Evolutionary conservation across 345 rosid genomes (phyloP).

Genomic region (Arabis alpina): DNA sequence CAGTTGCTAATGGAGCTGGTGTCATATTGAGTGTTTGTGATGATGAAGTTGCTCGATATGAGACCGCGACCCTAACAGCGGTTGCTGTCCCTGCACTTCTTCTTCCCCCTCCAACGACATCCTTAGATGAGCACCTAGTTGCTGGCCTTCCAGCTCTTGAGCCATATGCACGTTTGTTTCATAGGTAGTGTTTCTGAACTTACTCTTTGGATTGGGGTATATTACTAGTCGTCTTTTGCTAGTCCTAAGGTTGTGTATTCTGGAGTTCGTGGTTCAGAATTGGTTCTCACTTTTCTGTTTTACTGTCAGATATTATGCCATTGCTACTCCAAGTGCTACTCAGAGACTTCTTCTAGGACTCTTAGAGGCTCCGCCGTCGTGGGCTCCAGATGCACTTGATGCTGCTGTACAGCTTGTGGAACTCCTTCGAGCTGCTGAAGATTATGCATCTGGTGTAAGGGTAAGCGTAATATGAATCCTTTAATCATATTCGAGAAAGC

Average conservation of each 20-base stretch:
- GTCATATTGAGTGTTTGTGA: conserved; percentile 96
- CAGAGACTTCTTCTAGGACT: conserved; percentile 97
- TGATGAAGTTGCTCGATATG: conserved; percentile 95
- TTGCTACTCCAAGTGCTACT: conserved; percentile 99
- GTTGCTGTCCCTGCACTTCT: conserved; percentile 97
- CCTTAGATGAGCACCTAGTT: conserved; percentile 94
- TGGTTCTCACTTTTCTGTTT: conserved; percentile 35
- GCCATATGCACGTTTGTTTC: conserved; percentile 94
- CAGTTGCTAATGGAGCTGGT: conserved; percentile 99
- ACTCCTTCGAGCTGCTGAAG: conserved; percentile 97
- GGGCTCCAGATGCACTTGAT: conserved; percentile 99
- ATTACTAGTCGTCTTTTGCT: conserved; percentile 4
- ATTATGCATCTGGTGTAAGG: conserved; percentile 92
- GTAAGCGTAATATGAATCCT: conserved; percentile 50
- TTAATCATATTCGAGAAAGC: conserved; percentile 17
- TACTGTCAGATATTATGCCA: conserved; percentile 76
- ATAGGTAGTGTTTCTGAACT: conserved; percentile 58
- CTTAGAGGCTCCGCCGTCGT: conserved; percentile 96
- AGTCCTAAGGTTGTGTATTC: conserved; percentile 20
- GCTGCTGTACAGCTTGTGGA: conserved; percentile 99
- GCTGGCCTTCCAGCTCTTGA: conserved; percentile 99
- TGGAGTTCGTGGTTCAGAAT: conserved; percentile 13
- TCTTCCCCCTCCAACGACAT: conserved; percentile 96
- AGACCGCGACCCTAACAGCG: conserved; percentile 93
- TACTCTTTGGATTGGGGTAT: conserved; percentile 13